phyloP scores from a whole-genome alignment of 2,329 filamentous ascomycete genomes.

The Penicillium crustosum region DNA sequence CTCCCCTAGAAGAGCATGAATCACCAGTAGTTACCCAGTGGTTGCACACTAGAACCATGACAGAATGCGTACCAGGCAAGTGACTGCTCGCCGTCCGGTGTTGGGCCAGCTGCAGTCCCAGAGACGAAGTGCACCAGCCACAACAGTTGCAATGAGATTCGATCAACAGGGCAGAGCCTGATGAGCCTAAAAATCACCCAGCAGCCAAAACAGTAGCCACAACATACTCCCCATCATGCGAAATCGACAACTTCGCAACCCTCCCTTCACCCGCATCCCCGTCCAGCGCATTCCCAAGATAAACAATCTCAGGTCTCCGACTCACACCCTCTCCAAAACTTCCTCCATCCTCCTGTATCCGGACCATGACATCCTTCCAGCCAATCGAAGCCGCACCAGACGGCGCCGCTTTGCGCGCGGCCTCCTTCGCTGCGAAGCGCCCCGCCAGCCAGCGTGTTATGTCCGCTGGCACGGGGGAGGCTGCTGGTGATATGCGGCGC shows the following conservation, averaged over 20 bases:
- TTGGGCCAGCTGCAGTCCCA: not conserved
- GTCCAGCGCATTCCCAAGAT: conserved; percentile 22
- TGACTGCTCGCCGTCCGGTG: not conserved
- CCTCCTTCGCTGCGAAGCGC: conserved; percentile 74
- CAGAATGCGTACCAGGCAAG: not conserved
- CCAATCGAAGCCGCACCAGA: conserved; percentile 54
- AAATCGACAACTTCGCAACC: conserved; percentile 73
- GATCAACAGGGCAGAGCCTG: not conserved
- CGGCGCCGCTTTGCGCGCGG: conserved; percentile 67
- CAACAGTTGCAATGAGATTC: not conserved
- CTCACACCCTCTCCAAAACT: conserved; percentile 19
- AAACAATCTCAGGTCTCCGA: conserved; percentile 41
- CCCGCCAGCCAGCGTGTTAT: conserved; percentile 48
- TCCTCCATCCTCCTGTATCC: conserved; percentile 26
- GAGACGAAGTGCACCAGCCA: not conserved
- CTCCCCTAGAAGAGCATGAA: not conserved
- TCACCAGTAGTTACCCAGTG: not conserved
- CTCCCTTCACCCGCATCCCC: conserved; percentile 41
- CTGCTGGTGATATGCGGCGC: not conserved
- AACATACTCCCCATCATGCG: conserved; percentile 83
- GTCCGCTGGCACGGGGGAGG: conserved; percentile 26
- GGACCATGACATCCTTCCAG: conserved; percentile 61
- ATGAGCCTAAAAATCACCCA: conserved; percentile 16
- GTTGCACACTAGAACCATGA: not conserved
- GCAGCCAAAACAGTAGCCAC: conserved; percentile 46